A percentile compares a stretch with the other conserved stretches of the same genome.
Conservation (phyloP, 306 rosid genomes). For the Cyclanthera cordifolia region DNA sequence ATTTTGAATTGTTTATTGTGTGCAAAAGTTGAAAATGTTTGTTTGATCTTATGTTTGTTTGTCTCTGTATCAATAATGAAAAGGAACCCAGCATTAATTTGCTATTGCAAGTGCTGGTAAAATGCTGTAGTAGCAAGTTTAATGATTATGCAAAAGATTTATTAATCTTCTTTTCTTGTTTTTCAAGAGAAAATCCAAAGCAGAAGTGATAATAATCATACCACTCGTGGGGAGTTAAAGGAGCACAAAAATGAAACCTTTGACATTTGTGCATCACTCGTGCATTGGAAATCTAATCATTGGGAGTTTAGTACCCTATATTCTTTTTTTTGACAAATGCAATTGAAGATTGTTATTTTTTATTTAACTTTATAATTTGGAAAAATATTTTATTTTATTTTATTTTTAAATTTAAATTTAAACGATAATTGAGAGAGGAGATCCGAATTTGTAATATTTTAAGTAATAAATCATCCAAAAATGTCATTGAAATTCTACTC, state of each 20-base stretch:
- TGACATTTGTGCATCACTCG: neutral
- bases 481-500: no score
- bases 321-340: neutral
- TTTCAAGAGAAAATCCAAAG: neutral
- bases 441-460: no score
- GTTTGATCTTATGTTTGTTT: slow-evolving; percentile 23
- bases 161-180: neutral
- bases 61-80: slow-evolving; percentile 21
- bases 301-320: neutral
- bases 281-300: slow-evolving; percentile 2
- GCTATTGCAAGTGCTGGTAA: slow-evolving; percentile 12
- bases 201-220: slow-evolving; percentile 13
- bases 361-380: neutral
- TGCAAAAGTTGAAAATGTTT: slow-evolving; percentile 33
- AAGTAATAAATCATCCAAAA: no score
- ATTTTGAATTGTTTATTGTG: slow-evolving; percentile 21
- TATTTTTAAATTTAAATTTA: no score
- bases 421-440: no score
- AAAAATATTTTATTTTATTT: no score
- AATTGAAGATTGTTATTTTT: neutral
- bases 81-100: neutral
- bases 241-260: slow-evolving; percentile 1
- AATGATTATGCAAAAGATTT: slow-evolving; percentile 13
- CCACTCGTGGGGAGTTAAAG: slow-evolving; percentile 22
- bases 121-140: neutral